A percentile compares a stretch with the other conserved stretches of the same genome.
phyloP scores from a whole-genome alignment of 2,329 filamentous ascomycete genomes.

The Epichloe hybrida region DNA sequence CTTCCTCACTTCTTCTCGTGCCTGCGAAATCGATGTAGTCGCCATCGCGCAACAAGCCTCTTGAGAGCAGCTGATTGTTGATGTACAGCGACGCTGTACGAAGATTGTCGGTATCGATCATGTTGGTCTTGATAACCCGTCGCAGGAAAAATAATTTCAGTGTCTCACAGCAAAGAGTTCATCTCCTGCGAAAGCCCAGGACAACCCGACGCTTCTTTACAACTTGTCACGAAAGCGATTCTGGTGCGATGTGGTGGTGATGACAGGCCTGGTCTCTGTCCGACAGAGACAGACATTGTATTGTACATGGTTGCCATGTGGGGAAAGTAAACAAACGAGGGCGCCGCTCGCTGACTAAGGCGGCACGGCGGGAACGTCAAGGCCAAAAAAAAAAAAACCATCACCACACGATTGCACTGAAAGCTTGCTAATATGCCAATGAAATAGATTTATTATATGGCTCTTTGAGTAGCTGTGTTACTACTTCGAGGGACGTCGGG shows the following conservation, averaged over 20 bases:
- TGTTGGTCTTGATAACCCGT: conserved; percentile 14
- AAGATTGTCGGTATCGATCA: conserved; percentile 48
- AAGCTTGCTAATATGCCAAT: not conserved
- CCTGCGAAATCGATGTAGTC: conserved; percentile 71
- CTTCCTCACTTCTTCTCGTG: conserved; percentile 48
- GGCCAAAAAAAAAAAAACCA: not conserved
- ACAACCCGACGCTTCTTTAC: not conserved
- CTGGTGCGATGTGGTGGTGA: not conserved
- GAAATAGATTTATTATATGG: not conserved
- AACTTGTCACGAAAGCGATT: not conserved
- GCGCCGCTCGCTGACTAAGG: conserved; percentile 13
- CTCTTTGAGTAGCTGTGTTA: not conserved
- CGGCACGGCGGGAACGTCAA: not conserved
- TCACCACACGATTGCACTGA: not conserved
- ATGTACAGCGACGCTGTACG: conserved; percentile 57
- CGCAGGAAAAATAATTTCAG: not conserved
- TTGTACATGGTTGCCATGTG: conserved; percentile 22
- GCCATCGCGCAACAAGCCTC: conserved; percentile 53
- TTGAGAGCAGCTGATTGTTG: conserved; percentile 56
- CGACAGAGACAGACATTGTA: conserved; percentile 7
- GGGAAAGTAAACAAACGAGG: conserved; percentile 25
- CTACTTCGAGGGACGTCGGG: not conserved
- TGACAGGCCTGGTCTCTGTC: not conserved
- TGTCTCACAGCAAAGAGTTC: not conserved
- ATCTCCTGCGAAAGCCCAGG: not conserved